Conservation (phyloP, 495 filamentous ascomycete species). For the Evernia prunastri region DNA sequence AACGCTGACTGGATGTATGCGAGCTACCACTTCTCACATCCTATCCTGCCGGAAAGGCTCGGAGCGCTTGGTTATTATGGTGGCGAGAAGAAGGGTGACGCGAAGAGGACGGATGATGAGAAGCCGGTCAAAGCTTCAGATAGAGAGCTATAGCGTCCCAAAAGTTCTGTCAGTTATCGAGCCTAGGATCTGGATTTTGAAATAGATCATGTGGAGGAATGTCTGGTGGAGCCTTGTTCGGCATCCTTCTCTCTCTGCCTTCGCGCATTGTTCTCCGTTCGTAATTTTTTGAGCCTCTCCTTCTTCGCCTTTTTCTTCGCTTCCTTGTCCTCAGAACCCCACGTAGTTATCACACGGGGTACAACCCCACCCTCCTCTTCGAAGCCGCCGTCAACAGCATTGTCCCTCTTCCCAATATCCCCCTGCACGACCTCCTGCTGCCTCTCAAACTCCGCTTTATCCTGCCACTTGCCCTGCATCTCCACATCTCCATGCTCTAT, state of each 20-base stretch:
- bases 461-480: constrained; percentile 43
- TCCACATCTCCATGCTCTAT: constrained; percentile 19
- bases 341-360: constrained; percentile 20
- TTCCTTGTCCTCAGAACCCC: constrained; percentile 37
- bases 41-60: constrained; percentile 87
- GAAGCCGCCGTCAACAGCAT: constrained; percentile 17
- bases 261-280: constrained; percentile 37
- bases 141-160: constrained; percentile 46
- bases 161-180: constrained; percentile 3
- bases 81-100: constrained; percentile 45
- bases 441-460: constrained; percentile 45
- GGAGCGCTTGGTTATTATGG: constrained; percentile 81
- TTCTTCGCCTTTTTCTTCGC: constrained; percentile 47
- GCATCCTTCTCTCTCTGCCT: constrained; percentile 32
- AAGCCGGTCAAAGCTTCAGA: constrained; percentile 51
- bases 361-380: constrained; percentile 12
- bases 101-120: constrained; percentile 45
- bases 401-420: constrained; percentile 30
- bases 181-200: not conserved
- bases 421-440: constrained; percentile 40
- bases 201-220: not conserved
- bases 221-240: constrained; percentile 5
- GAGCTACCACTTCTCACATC: constrained; percentile 96
- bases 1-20: constrained; percentile 98
- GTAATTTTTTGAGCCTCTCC: constrained; percentile 41